Conservation (phyloP, 192 early-diverging fungal species). For the Chytriomyces confervae region DNA sequence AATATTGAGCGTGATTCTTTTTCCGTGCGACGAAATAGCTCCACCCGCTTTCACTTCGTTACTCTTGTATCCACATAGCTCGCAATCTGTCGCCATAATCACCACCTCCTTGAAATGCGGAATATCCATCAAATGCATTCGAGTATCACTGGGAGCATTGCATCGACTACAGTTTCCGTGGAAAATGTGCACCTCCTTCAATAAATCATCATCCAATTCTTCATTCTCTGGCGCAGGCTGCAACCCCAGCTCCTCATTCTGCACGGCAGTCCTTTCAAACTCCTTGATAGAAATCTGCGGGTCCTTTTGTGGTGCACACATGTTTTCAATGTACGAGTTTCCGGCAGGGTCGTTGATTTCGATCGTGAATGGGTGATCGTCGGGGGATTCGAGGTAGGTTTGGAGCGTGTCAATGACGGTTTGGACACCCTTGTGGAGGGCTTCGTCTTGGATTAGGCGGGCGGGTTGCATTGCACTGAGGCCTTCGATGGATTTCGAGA, state of each 20-base stretch:
- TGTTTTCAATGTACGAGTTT: constrained; percentile 91
- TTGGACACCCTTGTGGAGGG: constrained; percentile 78
- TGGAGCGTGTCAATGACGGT: constrained; percentile 68
- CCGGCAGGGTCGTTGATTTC: constrained; percentile 91
- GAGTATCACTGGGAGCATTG: constrained; percentile 76
- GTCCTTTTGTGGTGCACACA: constrained; percentile 75
- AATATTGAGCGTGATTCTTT: constrained; percentile 80
- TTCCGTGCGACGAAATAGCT: constrained; percentile 77
- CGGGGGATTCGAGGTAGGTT: constrained; percentile 56
- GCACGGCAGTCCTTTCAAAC: constrained; percentile 78
- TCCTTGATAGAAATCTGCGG: constrained; percentile 70
- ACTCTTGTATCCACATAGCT: constrained; percentile 89
- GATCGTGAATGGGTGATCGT: constrained; percentile 68
- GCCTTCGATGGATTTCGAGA: constrained; percentile 45
- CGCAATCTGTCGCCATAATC: constrained; percentile 93
- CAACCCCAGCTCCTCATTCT: constrained; percentile 79
- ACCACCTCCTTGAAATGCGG: constrained; percentile 93
- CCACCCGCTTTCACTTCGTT: constrained; percentile 98
- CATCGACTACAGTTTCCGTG: constrained; percentile 89
- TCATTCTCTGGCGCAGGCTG: too few species aligned
- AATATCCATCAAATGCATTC: constrained; percentile 79
- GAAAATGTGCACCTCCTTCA: constrained; percentile 55
- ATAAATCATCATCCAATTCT: constrained; percentile 28
- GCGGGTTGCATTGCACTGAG: constrained; percentile 76
- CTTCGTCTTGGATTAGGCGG: constrained; percentile 69